These are phyloP conservation scores for Pichia sp. DNA, from an alignment of 1,139 yeast genomes.

Conservation along the genomic window DNA sequence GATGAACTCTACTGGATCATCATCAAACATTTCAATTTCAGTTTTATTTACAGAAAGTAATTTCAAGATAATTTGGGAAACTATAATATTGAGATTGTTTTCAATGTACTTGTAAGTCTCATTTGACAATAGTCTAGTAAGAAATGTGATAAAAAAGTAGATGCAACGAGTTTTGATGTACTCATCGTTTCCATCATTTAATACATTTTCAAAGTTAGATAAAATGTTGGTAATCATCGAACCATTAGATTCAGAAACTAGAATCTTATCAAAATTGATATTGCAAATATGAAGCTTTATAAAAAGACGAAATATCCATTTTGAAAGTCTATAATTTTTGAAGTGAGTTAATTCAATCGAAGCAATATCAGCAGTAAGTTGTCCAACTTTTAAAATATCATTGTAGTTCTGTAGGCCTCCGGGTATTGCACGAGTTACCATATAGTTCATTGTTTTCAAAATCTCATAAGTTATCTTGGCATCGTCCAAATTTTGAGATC, in stretches of 20 bases:
- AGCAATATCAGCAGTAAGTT: slow-evolving; percentile 1
- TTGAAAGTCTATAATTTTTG: slow-evolving; percentile 1
- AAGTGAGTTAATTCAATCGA: not conserved
- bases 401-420: too few species aligned
- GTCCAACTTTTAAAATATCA: too few species aligned
- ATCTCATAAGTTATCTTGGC: slow-evolving; percentile 4
- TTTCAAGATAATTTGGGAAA: slow-evolving; percentile 57
- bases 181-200: slow-evolving; percentile 1
- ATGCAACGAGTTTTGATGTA: slow-evolving; percentile 1
- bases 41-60: slow-evolving; percentile 50
- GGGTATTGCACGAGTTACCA: not conserved
- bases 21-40: slow-evolving; percentile 57
- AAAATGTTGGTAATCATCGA: slow-evolving; percentile 3
- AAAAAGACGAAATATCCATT: slow-evolving; percentile 11
- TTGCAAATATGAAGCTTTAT: slow-evolving; percentile 9
- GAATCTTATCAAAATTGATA: not conserved
- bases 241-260: not conserved
- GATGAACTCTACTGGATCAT: slow-evolving; percentile 67
- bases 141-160: slow-evolving; percentile 6
- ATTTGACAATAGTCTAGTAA: slow-evolving; percentile 15
- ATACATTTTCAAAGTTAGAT: not conserved
- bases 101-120: slow-evolving; percentile 43
- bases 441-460: slow-evolving; percentile 7
- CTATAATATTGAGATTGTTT: slow-evolving; percentile 50
- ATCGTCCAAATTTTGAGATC: not conserved